Base-by-base conservation (phyloP, 2,329 filamentous ascomycete species). In the Pseudogymnoascus sp. region DNA sequence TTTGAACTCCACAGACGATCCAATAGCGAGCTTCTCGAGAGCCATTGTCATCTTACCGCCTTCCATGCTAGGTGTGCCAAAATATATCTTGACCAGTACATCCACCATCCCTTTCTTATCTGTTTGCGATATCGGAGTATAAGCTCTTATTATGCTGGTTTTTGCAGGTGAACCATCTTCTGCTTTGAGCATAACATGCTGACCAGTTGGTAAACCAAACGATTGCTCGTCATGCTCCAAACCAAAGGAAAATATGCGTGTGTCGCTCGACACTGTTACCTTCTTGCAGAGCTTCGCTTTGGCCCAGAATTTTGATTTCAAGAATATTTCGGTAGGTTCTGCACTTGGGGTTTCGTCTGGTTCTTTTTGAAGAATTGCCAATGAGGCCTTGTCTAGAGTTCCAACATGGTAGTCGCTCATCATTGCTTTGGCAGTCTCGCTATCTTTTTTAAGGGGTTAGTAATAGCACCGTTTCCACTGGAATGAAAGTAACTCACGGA, bases 391-490 rank as follows among this genome's bases (percentile, higher is more conserved):
- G 67, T 89, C 84, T 10, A 96, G 81, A 0, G 84, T 85, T 59
- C 92, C 92, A 66, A 97, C 85, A 73, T 97, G 92, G 70, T 96
- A 95, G 47, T 81, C 75, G 9, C 83, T 81, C 87, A 97, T 92
- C 91, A 96, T 96, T 15, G 81, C 82, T 75, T 95, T 96, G 35
- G 92, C 92, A 13, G 89, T 96, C 76, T 96, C 92, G 71, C 88
- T 92, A 72, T 96, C 90, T 93, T 70, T 59, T 64, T 63, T 74
- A 66, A 75, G 70, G 40, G 59, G 61, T 11, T n/a, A 33, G 33
- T 50, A n/a, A 59, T 50, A 62, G 26, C 26, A 13, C 10, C n/a
- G 13, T 54, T 4, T 33, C 39, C 4, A 36, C 24, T 37, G 17
- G 36, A 44, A 17, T 17, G 36, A 44, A 17, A n/a, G 36, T 11